Base-by-base conservation (phyloP, 2,329 filamentous ascomycete genomes). In the Ramularia endophylla region DNA sequence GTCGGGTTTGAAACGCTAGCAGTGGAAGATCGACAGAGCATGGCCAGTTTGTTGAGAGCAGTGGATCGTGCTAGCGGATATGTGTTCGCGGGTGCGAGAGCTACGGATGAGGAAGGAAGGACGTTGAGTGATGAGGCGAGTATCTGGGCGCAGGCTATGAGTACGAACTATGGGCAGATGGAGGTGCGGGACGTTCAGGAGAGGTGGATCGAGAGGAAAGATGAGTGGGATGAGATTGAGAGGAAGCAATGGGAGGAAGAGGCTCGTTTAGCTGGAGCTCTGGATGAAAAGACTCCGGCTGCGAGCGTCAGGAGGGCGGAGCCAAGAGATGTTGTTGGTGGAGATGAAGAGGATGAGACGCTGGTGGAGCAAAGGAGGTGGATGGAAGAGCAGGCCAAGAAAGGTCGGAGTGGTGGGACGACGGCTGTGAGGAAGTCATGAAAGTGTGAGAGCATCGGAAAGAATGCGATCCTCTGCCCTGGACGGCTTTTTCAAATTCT, bases 81-180 rank as follows among this genome's bases (percentile, higher is more conserved):
- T 66, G 85, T 88, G 1, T 95, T 98, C 68, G 89, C 89, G 0
- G 77, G 83, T 4, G 85, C 87, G 0, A 87, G 95, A 61, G 90
- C 88, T 2, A 87, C 88, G 33, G 95, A 97, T 55, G 90, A 98
- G 62, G 20, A 37, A 8, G 59, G 59, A 1, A 42, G 55, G 11
- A 62, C 59, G 9, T 22, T 62, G 12, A 46, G 56, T 5, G 55
- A 58, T 31, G 59, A 59, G 30, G 56, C 58, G 9, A 89, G 84
- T 5, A 79, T 98, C n/a, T 98, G 92, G 92, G 87, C 94, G 58
- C 81, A 97, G 32, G 87, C 92, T 2, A 94, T 97, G 80, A 80
- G 88, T 42, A 76, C 81, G 48, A 75, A 76, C 2, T 64, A 59
- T 52, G 75, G 75, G 44, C 78, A 80, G 27, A 80, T 94, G 73